phyloP scores from a whole-genome alignment of 83 land plant genomes.

The Thuja plicata region DNA sequence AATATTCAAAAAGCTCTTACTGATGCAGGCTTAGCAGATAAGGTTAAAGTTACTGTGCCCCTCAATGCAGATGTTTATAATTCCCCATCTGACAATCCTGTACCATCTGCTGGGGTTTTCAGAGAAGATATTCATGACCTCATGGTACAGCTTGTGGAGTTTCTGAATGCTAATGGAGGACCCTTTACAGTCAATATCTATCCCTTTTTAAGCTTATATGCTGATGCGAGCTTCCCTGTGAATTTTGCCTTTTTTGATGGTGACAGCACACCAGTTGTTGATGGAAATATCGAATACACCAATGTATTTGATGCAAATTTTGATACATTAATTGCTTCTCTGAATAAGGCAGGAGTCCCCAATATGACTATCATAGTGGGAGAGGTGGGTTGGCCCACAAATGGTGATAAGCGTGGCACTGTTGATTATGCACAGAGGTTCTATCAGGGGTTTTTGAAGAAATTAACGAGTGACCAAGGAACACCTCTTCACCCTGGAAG shows the following conservation, averaged over 20 bases:
- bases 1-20: constrained; percentile 51
- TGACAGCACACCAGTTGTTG: constrained; percentile 20
- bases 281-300: constrained; percentile 38
- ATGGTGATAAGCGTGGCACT: constrained; percentile 50
- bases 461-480: constrained; percentile 36
- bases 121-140: constrained; percentile 41
- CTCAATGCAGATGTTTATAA: constrained; percentile 75
- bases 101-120: constrained; percentile 60
- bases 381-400: constrained; percentile 84
- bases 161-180: constrained; percentile 32
- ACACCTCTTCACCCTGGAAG: constrained; percentile 60
- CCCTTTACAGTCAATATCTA: constrained; percentile 78
- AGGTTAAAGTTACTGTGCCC: constrained; percentile 56
- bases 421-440: constrained; percentile 34
- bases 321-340: constrained; percentile 58
- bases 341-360: constrained; percentile 44
- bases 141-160: constrained; percentile 37
- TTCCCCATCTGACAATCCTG: constrained; percentile 20
- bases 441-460: constrained; percentile 54
- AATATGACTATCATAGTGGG: constrained; percentile 62
- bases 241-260: constrained; percentile 78
- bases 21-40: constrained; percentile 36
- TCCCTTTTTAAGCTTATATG: constrained; percentile 74
- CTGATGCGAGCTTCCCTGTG: constrained; percentile 48
- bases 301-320: constrained; percentile 79